Base-by-base conservation (phyloP, 495 filamentous ascomycete species). In the Monascus purpureus region DNA sequence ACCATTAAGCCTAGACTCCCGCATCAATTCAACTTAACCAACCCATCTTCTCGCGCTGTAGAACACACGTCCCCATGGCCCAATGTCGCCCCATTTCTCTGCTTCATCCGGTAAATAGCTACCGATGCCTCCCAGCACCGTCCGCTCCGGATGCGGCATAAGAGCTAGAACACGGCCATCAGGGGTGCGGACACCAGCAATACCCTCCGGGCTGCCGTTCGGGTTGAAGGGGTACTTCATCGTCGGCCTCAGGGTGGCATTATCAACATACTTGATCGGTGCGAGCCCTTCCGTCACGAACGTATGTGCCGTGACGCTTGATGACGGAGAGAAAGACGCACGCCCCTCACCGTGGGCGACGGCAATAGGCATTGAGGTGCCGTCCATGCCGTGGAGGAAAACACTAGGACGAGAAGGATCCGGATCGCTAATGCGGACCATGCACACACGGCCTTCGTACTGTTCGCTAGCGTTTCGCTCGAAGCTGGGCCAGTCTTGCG, bases 111-210 rank as follows among this genome's bases (percentile, higher is more conserved):
- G 80, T 29, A 80, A 49, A 45, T 75, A 95, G 49, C 82, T 87
- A 19, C 67, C 79, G 41, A 86, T 77, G 40, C 85, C 81, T 38
- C 67, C 75, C 61, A 94, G 55, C 19, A 93, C 70, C n/a, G 86
- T 93, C 4, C 88, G 70, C 60, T 96, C 88, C 6, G 87, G 86
- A 59, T 95, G 88, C 43, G 90, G 90, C 88, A 96, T 96, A 63
- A 95, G 74, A 7, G 84, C 87, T 44, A 96, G 45, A 1, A 93
- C 84, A 38, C 90, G 72, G 1, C 90, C 90, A 49, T 95, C 78
- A 31, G 57, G 63, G 43, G 70, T 88, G 28, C 75, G 68, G 1
- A 96, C 73, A 43, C 77, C 87, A 1, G 90, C 81, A 43, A 96
- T 79, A 49, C 85, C 90, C 25, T 72, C 70, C 8, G 82, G 82